These are phyloP conservation scores for Clausena lansium DNA, from an alignment of 345 rosid genomes.

Conservation along the genomic window DNA sequence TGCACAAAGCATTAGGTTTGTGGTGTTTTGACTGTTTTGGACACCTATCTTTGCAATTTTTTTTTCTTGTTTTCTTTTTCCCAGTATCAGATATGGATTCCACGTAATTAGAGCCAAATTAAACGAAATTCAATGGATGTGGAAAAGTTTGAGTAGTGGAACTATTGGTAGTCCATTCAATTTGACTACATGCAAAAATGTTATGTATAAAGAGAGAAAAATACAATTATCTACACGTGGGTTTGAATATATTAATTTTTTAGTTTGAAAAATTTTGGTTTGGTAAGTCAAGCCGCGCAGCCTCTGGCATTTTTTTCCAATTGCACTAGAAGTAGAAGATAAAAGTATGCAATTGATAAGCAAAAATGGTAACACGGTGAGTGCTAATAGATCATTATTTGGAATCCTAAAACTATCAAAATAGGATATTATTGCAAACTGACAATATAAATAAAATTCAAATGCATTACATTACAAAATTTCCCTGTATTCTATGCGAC, in stretches of 20 bases:
- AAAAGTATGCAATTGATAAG: not conserved
- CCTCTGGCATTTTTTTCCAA: not conserved
- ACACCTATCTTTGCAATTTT: not conserved
- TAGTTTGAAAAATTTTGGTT: not conserved
- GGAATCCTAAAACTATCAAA: not conserved
- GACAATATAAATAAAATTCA: no score
- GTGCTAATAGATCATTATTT: not conserved
- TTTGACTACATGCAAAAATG: not conserved
- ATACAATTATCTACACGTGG: not conserved
- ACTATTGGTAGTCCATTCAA: conserved; percentile 12
- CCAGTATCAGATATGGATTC: not conserved
- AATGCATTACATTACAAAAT: no score
- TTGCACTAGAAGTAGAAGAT: not conserved
- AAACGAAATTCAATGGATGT: conserved; percentile 11
- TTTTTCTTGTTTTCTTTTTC: not conserved
- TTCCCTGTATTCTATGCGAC: not conserved
- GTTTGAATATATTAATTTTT: not conserved
- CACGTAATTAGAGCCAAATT: not conserved
- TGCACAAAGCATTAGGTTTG: no score
- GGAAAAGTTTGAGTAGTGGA: conserved; percentile 7
- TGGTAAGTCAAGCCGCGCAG: not conserved
- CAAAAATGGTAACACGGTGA: not conserved
- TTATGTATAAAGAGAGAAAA: not conserved
- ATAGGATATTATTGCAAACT: not conserved
- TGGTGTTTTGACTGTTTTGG: no score